Conservation (phyloP, 2,329 filamentous ascomycete genomes). For the Epichloe sibirici region DNA sequence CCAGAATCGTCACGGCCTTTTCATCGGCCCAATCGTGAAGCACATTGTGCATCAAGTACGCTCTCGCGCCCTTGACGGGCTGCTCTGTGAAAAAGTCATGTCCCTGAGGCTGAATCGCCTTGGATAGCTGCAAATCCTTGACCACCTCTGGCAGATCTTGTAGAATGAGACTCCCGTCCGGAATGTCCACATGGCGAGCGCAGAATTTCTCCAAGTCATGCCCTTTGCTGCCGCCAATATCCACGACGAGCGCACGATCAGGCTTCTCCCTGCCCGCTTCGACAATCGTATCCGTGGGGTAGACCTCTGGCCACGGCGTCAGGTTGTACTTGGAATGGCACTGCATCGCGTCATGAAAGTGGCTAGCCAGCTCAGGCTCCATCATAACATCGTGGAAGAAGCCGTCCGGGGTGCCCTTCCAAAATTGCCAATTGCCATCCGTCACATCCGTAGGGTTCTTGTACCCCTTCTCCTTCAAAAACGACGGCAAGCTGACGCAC, state of each 20-base stretch:
- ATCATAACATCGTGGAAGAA: slow-evolving; percentile 21
- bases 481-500: slow-evolving; percentile 19
- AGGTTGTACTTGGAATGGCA: slow-evolving; percentile 26
- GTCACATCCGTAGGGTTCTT: slow-evolving; percentile 22
- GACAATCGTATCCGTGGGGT: slow-evolving; percentile 19
- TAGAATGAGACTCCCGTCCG: slow-evolving; percentile 18
- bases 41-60: slow-evolving; percentile 35
- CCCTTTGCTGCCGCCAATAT: slow-evolving; percentile 24
- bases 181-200: slow-evolving; percentile 14
- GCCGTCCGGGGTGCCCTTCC: slow-evolving; percentile 14
- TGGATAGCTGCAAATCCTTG: slow-evolving; percentile 11
- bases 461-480: slow-evolving; percentile 20
- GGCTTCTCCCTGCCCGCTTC: slow-evolving; percentile 11
- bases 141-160: slow-evolving; percentile 23
- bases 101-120: slow-evolving; percentile 16
- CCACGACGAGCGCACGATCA: slow-evolving; percentile 20
- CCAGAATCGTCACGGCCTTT: slow-evolving; percentile 21
- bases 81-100: slow-evolving; percentile 27
- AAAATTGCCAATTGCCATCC: slow-evolving; percentile 22
- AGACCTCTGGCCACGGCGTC: slow-evolving; percentile 24
- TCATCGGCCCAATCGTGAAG: slow-evolving; percentile 38
- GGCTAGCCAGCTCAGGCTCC: slow-evolving; percentile 15
- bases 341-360: slow-evolving; percentile 25
- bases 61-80: slow-evolving; percentile 25
- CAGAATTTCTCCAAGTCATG: slow-evolving; percentile 24